Base-by-base conservation (phyloP, 2,329 filamentous ascomycete species). In the Arthrobotrys iridis region DNA sequence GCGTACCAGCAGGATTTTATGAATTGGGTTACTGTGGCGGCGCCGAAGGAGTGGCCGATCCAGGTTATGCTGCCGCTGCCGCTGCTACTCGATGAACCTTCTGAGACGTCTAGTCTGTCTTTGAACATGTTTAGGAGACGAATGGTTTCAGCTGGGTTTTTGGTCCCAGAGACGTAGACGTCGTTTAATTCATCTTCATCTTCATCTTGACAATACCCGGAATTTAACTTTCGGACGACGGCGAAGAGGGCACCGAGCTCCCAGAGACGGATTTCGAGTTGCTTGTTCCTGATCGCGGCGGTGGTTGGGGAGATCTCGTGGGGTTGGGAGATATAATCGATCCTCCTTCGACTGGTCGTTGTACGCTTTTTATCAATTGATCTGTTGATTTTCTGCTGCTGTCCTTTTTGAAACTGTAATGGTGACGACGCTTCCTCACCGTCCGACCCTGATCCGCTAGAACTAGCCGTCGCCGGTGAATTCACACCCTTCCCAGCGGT, bases 21-120 rank as follows among this genome's bases (percentile, higher is more conserved):
- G 64, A 96, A 87, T 80, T 96, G 93, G 1, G 91, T 86, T 18
- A 88, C 85, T 0, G 91, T 73, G 92, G 91, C 87, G 0, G 89
- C 90, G 20, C 93, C 93, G 78, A 96, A 96, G 15, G 90, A 93
- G 81, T 96, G 93, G 2, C 93, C 93, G 0, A 87, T 88, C 80
- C 91, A 94, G 43, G 89, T 87, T 48, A 96, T 88, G 60, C 86
- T 87, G 0, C 92, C 92, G 0, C 91, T 91, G 18, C 87, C 85
- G 71, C 89, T 87, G n/a, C n/a, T n/a, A n/a, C n/a, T n/a, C n/a
- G 50, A 18, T 7, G 50, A 55, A 35, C 18, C 18, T n/a, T n/a
- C n/a, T n/a, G n/a, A n/a, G 2, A 96, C 86, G 76, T 91, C 86
- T 50, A 95, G 85, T 63, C 83, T 83, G n/a, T 84, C 83, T 24